Conservation (phyloP, 352 stramenopile species). For the Hyaloperonospora brassicae region DNA sequence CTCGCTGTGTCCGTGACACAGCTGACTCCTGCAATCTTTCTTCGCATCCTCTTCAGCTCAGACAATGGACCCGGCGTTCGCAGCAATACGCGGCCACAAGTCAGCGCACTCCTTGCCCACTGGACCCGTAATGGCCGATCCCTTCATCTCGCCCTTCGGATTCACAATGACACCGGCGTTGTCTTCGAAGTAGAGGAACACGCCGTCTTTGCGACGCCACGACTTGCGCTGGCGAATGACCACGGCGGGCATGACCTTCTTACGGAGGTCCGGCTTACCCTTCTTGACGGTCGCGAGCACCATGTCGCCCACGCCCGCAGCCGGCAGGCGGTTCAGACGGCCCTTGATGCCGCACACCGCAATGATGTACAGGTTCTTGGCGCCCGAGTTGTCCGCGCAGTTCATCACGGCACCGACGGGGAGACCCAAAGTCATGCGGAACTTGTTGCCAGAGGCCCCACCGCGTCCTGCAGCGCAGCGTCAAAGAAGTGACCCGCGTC, state of each 20-base stretch:
- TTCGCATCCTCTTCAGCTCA: slow-evolving; percentile 58
- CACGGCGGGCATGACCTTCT: slow-evolving; percentile 98
- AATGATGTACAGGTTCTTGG: slow-evolving; percentile 99
- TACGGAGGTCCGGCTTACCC: slow-evolving; percentile 99
- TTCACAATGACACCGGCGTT: slow-evolving; percentile 99
- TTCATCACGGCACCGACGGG: slow-evolving; percentile 98
- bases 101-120: slow-evolving; percentile 99
- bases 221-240: slow-evolving; percentile 99
- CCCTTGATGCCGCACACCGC: slow-evolving; percentile 98
- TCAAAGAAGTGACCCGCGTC: too few species aligned
- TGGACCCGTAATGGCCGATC: slow-evolving; percentile 97
- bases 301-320: slow-evolving; percentile 98
- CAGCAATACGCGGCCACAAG: slow-evolving; percentile 99
- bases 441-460: slow-evolving; percentile 97
- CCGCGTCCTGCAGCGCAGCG: slow-evolving; percentile 84
- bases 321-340: slow-evolving; percentile 98
- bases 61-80: slow-evolving; percentile 98
- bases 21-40: background rate
- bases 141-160: slow-evolving; percentile 99
- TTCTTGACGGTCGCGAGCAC: slow-evolving; percentile 99
- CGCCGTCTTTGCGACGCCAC: slow-evolving; percentile 98
- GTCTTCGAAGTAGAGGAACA: slow-evolving; percentile 99
- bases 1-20: background rate
- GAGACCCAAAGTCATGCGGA: slow-evolving; percentile 98
- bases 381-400: slow-evolving; percentile 99